These are phyloP conservation scores for Circinella minor DNA, from an alignment of 371 early-diverging fungal genomes.

Conservation along the genomic window DNA sequence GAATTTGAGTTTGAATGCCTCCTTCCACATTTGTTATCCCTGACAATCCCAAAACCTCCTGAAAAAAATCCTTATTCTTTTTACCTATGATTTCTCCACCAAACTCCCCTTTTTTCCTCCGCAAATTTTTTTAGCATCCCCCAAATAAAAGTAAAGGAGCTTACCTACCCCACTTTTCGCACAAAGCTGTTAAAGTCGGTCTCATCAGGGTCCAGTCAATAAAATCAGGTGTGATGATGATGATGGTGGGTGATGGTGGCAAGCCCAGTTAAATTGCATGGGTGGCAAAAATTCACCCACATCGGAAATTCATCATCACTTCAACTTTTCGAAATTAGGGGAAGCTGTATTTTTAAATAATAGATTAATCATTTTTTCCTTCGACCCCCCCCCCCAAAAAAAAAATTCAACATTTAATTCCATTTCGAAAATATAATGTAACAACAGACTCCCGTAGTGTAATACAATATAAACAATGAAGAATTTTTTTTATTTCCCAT, in stretches of 20 bases:
- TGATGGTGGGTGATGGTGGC: not conserved
- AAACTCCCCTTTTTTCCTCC: not conserved
- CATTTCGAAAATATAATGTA: no score
- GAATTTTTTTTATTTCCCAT: no score
- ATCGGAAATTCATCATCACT: no score
- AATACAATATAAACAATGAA: no score
- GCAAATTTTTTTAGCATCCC: no score
- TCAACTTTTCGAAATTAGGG: no score
- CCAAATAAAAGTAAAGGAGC: not conserved
- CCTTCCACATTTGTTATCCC: not conserved
- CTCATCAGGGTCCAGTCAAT: conserved; percentile 5
- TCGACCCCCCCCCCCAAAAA: not conserved
- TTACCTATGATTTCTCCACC: not conserved
- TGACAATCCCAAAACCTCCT: conserved; percentile 9
- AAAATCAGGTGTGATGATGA: not conserved
- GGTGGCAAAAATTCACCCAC: no score
- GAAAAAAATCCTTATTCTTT: conserved; percentile 1
- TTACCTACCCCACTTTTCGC: not conserved
- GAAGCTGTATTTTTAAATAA: no score
- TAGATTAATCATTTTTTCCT: not conserved
- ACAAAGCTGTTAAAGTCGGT: not conserved
- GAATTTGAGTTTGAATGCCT: conserved; percentile 2
- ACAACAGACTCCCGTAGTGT: no score
- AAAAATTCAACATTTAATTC: no score
- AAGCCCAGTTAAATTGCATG: not conserved